These are phyloP conservation scores for Cladosporium velox DNA, from an alignment of 2,329 filamentous ascomycete species.

Conservation along the genomic window DNA sequence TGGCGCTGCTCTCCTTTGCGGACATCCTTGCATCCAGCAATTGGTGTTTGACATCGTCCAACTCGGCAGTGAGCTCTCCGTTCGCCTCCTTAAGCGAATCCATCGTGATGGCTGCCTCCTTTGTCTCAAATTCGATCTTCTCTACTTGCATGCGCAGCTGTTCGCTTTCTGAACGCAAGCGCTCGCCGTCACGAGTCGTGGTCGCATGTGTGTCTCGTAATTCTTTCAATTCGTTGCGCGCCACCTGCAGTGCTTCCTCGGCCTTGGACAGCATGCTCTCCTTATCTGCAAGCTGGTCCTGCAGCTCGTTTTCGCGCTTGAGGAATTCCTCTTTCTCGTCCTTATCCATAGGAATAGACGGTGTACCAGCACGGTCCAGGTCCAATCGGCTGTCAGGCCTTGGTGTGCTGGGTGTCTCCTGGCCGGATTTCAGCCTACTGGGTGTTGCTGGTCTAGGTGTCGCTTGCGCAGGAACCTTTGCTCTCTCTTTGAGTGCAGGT, in stretches of 20 bases:
- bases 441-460: slow-evolving; percentile 60
- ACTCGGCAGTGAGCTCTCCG: slow-evolving; percentile 81
- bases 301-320: slow-evolving; percentile 91
- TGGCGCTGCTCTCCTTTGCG: slow-evolving; percentile 86
- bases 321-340: slow-evolving; percentile 97
- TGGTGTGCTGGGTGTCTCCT: slow-evolving; percentile 51
- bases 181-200: slow-evolving; percentile 87
- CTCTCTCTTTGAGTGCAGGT: slow-evolving; percentile 57
- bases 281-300: slow-evolving; percentile 93
- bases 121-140: slow-evolving; percentile 91
- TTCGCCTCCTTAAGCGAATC: slow-evolving; percentile 96
- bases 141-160: slow-evolving; percentile 96
- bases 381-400: slow-evolving; percentile 68
- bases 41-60: slow-evolving; percentile 95
- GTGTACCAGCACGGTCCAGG: slow-evolving; percentile 78
- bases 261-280: slow-evolving; percentile 77
- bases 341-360: slow-evolving; percentile 85
- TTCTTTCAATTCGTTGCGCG: slow-evolving; percentile 80
- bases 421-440: slow-evolving; percentile 52
- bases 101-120: slow-evolving; percentile 97
- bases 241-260: slow-evolving; percentile 78
- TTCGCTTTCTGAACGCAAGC: slow-evolving; percentile 80
- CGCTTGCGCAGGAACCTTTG: slow-evolving; percentile 46
- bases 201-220: slow-evolving; percentile 85
- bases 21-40: slow-evolving; percentile 95